Percentiles rank a stretch among this genome's conserved stretches.
These are phyloP conservation scores for Bryum argenteum DNA, from an alignment of 225 moss, liverwort and hornwort species.

Conservation along the genomic window DNA sequence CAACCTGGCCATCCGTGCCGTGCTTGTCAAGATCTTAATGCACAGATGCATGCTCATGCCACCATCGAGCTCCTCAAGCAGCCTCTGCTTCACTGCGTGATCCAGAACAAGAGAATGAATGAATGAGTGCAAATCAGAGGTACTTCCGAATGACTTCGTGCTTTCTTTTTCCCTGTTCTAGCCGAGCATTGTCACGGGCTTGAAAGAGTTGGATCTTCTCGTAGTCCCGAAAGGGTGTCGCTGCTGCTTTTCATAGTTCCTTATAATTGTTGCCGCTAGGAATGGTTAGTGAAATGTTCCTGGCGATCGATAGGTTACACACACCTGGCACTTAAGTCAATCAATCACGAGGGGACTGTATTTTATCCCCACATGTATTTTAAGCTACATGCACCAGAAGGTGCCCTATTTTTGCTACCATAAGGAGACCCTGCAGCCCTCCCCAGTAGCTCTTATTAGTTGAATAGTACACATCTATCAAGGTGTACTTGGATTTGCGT, in stretches of 20 bases:
- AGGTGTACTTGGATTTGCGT: conserved; percentile 29
- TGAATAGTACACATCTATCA: conserved; percentile 17
- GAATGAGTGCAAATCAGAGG: conserved; percentile 29
- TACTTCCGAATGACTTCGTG: conserved; percentile 13
- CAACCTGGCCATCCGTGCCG: conserved; percentile 11
- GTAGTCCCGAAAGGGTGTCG: too few species aligned
- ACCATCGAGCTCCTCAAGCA: conserved; percentile 23
- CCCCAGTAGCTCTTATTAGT: conserved; percentile 37
- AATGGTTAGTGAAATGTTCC: conserved; percentile 1
- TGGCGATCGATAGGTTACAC: conserved; percentile 37
- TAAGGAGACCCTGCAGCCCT: conserved; percentile 32
- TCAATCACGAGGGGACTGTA: conserved; percentile 20
- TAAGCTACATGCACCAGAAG: conserved; percentile 29
- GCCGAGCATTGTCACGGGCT: conserved; percentile 19
- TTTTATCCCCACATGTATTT: conserved; percentile 31
- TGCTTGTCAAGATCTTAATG: conserved; percentile 1
- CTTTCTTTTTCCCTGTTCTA: conserved; percentile 1
- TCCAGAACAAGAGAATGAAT: conserved; percentile 22
- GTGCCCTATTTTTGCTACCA: conserved; percentile 51
- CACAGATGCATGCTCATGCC: conserved; percentile 6
- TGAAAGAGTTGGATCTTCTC: conserved; percentile 6
- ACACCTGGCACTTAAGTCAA: conserved; percentile 35
- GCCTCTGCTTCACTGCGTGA: conserved; percentile 5
- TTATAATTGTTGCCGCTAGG: conserved; percentile 31
- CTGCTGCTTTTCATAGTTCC: conserved; percentile 20